These are phyloP conservation scores for Chalaropsis thielavioides DNA, from an alignment of 2,329 filamentous ascomycete species.

Conservation along the genomic window DNA sequence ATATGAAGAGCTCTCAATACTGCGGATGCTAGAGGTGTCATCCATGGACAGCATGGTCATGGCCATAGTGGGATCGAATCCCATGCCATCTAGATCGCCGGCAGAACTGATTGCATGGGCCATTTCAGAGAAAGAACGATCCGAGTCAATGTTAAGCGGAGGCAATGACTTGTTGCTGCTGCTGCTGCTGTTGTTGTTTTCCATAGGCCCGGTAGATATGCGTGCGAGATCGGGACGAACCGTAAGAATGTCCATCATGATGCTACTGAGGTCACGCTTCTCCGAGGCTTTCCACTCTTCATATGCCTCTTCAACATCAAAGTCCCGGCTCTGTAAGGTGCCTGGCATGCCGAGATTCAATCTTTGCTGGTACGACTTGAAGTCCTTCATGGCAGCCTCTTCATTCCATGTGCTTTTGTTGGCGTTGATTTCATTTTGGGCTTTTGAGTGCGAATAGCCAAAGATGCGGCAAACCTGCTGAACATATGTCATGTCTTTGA, in stretches of 20 bases:
- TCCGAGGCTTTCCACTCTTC: constrained; percentile 87
- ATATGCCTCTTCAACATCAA: constrained; percentile 78
- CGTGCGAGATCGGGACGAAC: constrained; percentile 76
- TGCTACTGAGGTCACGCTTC: constrained; percentile 69
- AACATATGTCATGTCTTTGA: constrained; percentile 94
- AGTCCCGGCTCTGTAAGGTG: constrained; percentile 71
- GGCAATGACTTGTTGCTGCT: constrained; percentile 27
- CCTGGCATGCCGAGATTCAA: constrained; percentile 65
- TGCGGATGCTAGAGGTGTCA: constrained; percentile 35
- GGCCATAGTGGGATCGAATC: constrained; percentile 26
- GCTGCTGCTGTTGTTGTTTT: constrained; percentile 40
- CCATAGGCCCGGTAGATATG: constrained; percentile 45
- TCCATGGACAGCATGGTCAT: constrained; percentile 51
- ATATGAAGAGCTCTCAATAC: constrained; percentile 53
- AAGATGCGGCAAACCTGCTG: constrained; percentile 79
- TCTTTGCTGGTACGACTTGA: constrained; percentile 86
- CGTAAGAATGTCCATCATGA: constrained; percentile 83
- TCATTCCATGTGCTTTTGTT: constrained; percentile 77
- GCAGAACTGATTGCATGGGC: constrained; percentile 36
- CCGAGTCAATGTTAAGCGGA: constrained; percentile 26
- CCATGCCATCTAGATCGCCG: constrained; percentile 25
- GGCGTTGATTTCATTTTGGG: constrained; percentile 75
- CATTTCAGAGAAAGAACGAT: constrained; percentile 39
- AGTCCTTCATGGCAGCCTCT: constrained; percentile 73
- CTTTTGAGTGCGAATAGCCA: constrained; percentile 59